Conservation (phyloP, 2,329 filamentous ascomycete genomes). For the Ambrosiella cleistominuta region DNA sequence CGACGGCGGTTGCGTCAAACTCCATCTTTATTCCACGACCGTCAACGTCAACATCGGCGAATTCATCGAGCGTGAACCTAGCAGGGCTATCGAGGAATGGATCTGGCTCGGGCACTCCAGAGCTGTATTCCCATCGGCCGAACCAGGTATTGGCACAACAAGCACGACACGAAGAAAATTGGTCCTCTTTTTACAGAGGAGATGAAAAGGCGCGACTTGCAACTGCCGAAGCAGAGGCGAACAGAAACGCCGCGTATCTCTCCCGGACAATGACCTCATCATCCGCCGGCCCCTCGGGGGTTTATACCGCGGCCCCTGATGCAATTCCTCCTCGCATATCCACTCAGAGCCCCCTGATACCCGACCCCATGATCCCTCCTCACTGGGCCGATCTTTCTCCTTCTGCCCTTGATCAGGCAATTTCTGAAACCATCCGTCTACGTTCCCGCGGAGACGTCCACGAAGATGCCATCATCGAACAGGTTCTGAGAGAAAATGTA, state of each 20-base stretch:
- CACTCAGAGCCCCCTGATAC: background rate
- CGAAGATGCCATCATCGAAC: slow-evolving; percentile 8
- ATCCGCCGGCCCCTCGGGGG: background rate
- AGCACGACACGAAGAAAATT: background rate
- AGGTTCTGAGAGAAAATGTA: slow-evolving; percentile 2
- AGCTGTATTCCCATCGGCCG: background rate
- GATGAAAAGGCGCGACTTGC: background rate
- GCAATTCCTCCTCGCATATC: background rate
- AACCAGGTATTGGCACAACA: background rate
- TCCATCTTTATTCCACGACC: background rate
- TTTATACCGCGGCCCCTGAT: background rate
- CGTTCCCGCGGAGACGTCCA: background rate
- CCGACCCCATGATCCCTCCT: background rate
- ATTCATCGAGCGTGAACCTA: background rate
- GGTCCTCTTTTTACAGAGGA: background rate
- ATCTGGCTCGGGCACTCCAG: background rate
- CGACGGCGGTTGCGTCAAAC: background rate
- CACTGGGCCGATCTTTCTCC: background rate
- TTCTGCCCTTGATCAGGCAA: background rate
- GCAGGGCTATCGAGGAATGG: background rate
- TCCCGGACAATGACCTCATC: background rate
- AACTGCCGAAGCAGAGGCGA: background rate
- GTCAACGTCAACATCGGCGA: background rate
- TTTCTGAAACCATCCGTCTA: background rate
- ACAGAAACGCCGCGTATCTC: background rate